These are phyloP conservation scores for Fusarium sp. DNA, from an alignment of 2,329 filamentous ascomycete genomes.

Conservation along the genomic window DNA sequence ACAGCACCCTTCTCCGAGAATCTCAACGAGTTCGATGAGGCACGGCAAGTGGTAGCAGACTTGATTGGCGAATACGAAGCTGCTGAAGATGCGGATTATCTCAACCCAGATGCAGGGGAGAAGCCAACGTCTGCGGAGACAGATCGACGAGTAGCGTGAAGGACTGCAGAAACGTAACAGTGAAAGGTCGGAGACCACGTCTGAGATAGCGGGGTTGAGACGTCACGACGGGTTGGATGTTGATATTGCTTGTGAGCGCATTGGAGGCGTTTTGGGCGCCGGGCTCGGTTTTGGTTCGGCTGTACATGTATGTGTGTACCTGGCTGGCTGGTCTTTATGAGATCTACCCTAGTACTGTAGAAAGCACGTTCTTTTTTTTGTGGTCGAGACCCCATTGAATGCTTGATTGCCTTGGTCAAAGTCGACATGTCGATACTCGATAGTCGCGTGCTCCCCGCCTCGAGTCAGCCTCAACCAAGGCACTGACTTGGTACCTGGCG, in stretches of 20 bases:
- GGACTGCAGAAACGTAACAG: not conserved
- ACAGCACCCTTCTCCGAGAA: conserved; percentile 93
- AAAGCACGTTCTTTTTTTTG: not conserved
- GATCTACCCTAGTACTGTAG: conserved; percentile 1
- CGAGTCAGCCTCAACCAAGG: conserved; percentile 23
- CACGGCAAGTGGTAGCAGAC: conserved; percentile 89
- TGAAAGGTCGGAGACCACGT: not conserved
- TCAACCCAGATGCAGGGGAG: conserved; percentile 76
- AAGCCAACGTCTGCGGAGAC: conserved; percentile 64
- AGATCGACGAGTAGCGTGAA: conserved; percentile 60
- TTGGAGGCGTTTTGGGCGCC: conserved; percentile 35
- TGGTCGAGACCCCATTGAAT: not conserved
- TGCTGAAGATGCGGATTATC: conserved; percentile 89
- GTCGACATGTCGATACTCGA: conserved; percentile 4
- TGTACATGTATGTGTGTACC: not conserved
- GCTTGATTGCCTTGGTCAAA: conserved; percentile 10
- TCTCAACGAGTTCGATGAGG: conserved; percentile 93
- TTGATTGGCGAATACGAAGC: conserved; percentile 96
- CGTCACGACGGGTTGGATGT: conserved; percentile 33
- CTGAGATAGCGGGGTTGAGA: conserved; percentile 17
- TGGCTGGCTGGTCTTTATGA: conserved; percentile 1
- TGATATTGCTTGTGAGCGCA: conserved; percentile 23
- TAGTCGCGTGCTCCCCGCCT: conserved; percentile 3
- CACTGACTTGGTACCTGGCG: conserved; percentile 15
- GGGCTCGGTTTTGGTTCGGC: conserved; percentile 24